These are phyloP conservation scores for Corrigiola litoralis DNA, from an alignment of 179 eudicot genomes.

Conservation along the genomic window DNA sequence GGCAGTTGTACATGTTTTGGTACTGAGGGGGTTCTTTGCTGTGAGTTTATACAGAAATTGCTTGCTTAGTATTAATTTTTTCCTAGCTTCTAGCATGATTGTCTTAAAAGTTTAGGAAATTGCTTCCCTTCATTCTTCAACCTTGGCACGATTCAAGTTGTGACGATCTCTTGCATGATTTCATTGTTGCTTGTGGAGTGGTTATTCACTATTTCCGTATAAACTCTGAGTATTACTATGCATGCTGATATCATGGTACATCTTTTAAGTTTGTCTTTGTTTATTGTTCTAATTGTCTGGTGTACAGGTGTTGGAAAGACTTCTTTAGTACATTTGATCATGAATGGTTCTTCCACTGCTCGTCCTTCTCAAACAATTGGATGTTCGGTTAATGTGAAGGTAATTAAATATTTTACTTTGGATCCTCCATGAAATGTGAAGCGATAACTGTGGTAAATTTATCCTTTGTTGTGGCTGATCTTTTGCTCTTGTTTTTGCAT, in stretches of 20 bases:
- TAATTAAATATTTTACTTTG: conserved; percentile 11
- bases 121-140: neutral
- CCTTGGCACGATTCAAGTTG: no score
- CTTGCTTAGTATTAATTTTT: neutral
- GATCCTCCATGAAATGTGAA: conserved; percentile 6
- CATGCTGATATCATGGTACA: neutral
- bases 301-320: conserved; percentile 88
- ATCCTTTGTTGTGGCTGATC: conserved; percentile 1
- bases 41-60: no score
- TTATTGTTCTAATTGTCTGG: neutral
- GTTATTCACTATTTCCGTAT: neutral
- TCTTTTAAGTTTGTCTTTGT: neutral
- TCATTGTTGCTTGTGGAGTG: neutral
- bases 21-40: neutral
- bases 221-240: neutral
- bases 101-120: neutral
- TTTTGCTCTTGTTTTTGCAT: conserved; percentile 12
- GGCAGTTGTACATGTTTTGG: neutral
- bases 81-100: no score
- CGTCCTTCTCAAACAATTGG: conserved; percentile 91
- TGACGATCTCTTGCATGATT: neutral
- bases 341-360: conserved; percentile 67
- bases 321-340: conserved; percentile 83
- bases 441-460: neutral
- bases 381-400: conserved; percentile 82